A percentile compares a stretch with the other conserved stretches of the same genome.
Evolutionary conservation across 2,329 filamentous ascomycete species (phyloP).

Genomic region (Ustulina deusta): DNA sequence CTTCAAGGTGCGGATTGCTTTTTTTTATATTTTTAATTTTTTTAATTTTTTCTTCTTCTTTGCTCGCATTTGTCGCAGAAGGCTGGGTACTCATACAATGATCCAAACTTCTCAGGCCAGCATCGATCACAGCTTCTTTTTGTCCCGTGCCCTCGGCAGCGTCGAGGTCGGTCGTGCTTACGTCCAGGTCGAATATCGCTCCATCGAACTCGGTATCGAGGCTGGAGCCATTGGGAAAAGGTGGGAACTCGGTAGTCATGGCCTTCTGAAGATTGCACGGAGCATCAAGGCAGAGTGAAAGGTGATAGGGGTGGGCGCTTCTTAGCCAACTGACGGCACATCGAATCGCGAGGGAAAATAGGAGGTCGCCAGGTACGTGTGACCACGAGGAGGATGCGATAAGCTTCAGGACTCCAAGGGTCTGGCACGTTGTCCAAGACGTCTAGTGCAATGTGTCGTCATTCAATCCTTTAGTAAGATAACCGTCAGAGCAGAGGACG

Average conservation of each 20-base stretch:
- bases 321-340: constrained; percentile 36
- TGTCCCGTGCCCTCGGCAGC: constrained; percentile 25
- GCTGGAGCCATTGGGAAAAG: constrained; percentile 51
- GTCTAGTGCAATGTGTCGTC: constrained; percentile 3
- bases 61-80: constrained; percentile 10
- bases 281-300: constrained; percentile 36
- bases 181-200: constrained; percentile 32
- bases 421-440: constrained; percentile 1
- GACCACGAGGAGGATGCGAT: constrained; percentile 5
- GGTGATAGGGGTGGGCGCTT: constrained; percentile 21
- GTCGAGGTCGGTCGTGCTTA: constrained; percentile 11
- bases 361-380: constrained; percentile 8
- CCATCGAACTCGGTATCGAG: constrained; percentile 39
- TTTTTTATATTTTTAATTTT: too few species aligned
- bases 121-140: constrained; percentile 65
- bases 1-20: background rate
- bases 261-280: constrained; percentile 39
- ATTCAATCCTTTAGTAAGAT: constrained; percentile 11
- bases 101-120: constrained; percentile 82
- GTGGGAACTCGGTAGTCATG: constrained; percentile 52
- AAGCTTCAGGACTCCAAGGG: constrained; percentile 8
- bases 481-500: background rate
- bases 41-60: background rate
- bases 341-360: constrained; percentile 32
- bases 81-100: constrained; percentile 67